Conservation (phyloP, 2,329 filamentous ascomycete genomes). For the Pestalotiopsis sp. region DNA sequence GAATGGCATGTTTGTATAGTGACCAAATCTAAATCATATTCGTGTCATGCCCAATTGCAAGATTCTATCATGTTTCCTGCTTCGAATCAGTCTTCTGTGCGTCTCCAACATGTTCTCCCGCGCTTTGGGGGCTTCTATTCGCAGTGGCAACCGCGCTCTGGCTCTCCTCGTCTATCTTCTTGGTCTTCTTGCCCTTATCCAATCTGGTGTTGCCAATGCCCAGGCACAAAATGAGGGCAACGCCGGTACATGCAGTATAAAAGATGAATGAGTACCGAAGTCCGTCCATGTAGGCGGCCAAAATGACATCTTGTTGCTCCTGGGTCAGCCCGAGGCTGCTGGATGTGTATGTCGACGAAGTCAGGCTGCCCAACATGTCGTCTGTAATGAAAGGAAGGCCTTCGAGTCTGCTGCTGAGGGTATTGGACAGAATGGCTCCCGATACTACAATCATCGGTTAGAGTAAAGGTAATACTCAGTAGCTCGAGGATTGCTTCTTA, state of each 20-base stretch:
- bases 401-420: neutral
- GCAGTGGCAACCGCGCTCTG: neutral
- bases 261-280: neutral
- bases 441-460: neutral
- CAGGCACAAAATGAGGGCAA: neutral
- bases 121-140: neutral
- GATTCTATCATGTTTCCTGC: too few species aligned
- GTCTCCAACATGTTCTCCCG: neutral
- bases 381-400: neutral
- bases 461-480: too few species aligned
- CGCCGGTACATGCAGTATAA: neutral
- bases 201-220: neutral
- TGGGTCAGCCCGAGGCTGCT: neutral
- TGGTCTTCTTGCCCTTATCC: neutral
- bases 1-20: too few species aligned
- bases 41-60: too few species aligned
- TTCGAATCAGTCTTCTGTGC: too few species aligned
- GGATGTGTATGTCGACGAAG: neutral
- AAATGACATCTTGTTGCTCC: neutral
- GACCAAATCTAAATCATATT: too few species aligned
- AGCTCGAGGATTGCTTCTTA: neutral
- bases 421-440: neutral
- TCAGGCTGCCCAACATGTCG: neutral
- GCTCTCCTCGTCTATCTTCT: neutral
- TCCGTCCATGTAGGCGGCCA: neutral